Evolutionary conservation across 345 rosid genomes (phyloP), one percentile per base, ranked within the genome.

Genomic region (Salix koriyanagi): DNA sequence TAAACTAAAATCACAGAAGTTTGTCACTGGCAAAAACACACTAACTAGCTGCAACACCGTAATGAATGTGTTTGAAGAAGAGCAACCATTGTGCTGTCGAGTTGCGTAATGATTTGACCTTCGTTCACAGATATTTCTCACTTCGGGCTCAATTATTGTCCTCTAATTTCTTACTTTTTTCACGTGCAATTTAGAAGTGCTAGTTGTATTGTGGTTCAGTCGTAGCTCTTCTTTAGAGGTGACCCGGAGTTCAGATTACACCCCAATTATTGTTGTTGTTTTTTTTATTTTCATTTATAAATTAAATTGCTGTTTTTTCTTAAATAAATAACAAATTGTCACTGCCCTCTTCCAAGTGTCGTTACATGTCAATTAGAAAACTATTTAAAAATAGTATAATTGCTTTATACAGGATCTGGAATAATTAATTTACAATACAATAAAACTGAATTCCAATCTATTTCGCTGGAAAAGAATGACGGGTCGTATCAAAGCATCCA

Each of bases 401-500:
- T n/a, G 28, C 8, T n/a, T 18, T 56, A 56, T n/a, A 56, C 8
- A 21, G 21, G 26, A 21, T 54, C 0, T 54, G 61, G 8, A 54
- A 21, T 54, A 54, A 21, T 54, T 54, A 7, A 19, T 54, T 2
- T 54, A 21, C 2, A 21, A 8, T 21, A 21, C 13, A 21, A 21
- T 21, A 10, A 54, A 6, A 54, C 4, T 56, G 0, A 0, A 7
- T 54, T 14, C 6, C 18, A 15, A 4, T 46, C 14, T 12, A 46
- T 28, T 34, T 71, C 9, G 5, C 42, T 11, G 71, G 65, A 67
- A 58, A 42, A 71, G 65, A 80, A 73, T 76, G 82, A 80, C 28
- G 39, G 69, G 80, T 82, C 80, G 32, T 30, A 64, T 82, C 76
- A 32, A 66, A 79, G 41, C 62, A 77, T 46, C 48, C 68, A 66